Evolutionary conservation across 192 early-diverging fungal species (phyloP).

Genomic region (Neocallimastix lanati): DNA sequence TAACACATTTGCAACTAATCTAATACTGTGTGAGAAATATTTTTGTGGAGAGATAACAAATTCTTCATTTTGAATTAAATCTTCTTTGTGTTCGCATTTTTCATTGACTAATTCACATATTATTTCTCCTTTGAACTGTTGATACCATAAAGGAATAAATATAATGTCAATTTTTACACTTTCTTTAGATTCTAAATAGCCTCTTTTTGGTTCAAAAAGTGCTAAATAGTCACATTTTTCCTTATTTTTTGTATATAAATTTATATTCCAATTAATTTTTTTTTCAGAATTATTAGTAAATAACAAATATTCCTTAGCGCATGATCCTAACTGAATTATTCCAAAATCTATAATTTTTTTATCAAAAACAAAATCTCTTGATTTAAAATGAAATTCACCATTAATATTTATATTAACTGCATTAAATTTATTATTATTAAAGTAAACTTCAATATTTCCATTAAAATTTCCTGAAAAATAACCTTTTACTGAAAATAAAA

Average conservation of each 20-base stretch:
- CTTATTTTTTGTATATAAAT: not conserved
- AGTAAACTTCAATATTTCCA: not conserved
- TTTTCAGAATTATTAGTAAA: not conserved
- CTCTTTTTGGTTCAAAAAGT: not conserved
- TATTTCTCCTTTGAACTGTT: not conserved
- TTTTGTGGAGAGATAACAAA: not conserved
- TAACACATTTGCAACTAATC: not conserved
- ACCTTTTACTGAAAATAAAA: not conserved
- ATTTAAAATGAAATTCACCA: not conserved
- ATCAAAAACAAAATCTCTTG: not conserved
- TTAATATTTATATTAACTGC: not conserved
- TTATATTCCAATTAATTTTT: not conserved
- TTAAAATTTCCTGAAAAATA: not conserved
- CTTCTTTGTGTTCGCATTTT: not conserved
- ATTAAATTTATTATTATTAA: not conserved
- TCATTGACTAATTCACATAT: not conserved
- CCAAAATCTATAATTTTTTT: not conserved
- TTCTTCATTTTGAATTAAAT: not conserved
- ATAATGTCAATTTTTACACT: not conserved
- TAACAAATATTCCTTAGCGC: not conserved
- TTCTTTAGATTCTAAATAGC: not conserved
- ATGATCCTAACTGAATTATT: not conserved
- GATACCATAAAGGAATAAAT: not conserved
- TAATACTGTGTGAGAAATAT: not conserved
- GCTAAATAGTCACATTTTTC: not conserved